phyloP scores from a whole-genome alignment of 73 alveolate genomes.

The Paramecium octaurelia region DNA sequence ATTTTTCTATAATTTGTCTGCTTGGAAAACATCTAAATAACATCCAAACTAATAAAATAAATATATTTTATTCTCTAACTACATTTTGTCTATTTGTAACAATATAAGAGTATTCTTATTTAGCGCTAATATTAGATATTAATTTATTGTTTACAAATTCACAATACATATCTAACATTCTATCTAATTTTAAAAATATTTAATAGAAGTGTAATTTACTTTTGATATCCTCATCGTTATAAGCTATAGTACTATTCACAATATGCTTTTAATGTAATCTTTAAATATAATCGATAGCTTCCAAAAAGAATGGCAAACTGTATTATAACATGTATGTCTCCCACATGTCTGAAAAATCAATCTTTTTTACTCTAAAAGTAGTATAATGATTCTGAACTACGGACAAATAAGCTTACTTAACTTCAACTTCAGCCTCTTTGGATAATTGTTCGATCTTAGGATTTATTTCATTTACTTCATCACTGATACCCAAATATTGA shows the following conservation, averaged over 20 bases:
- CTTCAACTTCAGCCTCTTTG: not conserved
- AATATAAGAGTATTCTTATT: not conserved
- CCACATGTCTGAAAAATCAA: slow-evolving; percentile 41
- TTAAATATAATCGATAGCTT: slow-evolving; percentile 23
- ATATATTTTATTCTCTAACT: slow-evolving; percentile 37
- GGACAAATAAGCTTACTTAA: not conserved
- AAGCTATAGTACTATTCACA: not conserved
- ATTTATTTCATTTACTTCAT: slow-evolving; percentile 2
- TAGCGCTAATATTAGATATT: not conserved
- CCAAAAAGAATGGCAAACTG: slow-evolving; percentile 32
- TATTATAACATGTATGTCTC: slow-evolving; percentile 35
- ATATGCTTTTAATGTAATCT: not conserved
- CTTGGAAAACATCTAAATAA: slow-evolving; percentile 48
- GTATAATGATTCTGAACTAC: slow-evolving; percentile 43
- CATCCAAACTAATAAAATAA: slow-evolving; percentile 46
- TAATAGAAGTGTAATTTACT: slow-evolving; percentile 12
- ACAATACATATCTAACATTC: slow-evolving; percentile 26
- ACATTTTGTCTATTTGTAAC: slow-evolving; percentile 17
- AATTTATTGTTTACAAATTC: slow-evolving; percentile 30
- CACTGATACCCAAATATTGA: slow-evolving; percentile 18
- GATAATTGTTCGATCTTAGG: not conserved
- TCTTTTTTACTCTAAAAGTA: slow-evolving; percentile 20
- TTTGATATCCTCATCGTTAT: slow-evolving; percentile 39
- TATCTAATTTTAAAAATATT: slow-evolving; percentile 1
- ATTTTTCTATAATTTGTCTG: slow-evolving; percentile 12